Percentiles rank a stretch among this genome's conserved stretches.
Evolutionary conservation across 257 asterid genomes (phyloP).

Genomic region (Cordia subcordata): DNA sequence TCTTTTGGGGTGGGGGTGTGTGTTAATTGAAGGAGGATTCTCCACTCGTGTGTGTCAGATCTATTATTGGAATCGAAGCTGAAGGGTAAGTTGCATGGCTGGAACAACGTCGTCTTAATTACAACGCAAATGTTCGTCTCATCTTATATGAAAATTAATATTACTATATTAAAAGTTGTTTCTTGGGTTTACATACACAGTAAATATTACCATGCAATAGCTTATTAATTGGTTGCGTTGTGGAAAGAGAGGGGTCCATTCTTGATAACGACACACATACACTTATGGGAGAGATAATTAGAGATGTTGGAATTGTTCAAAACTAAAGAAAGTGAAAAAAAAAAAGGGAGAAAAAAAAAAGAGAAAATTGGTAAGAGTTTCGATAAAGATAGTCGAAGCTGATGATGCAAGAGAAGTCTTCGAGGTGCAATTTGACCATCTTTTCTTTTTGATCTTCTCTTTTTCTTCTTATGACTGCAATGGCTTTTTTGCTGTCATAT

Average conservation of each 20-base stretch:
- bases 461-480: conserved; percentile 40
- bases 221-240: not conserved
- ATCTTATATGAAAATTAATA: not conserved
- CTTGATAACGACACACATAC: too few species aligned
- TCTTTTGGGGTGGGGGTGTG: too few species aligned
- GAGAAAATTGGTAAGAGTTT: conserved; percentile 44
- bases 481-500: conserved; percentile 87
- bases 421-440: conserved; percentile 96
- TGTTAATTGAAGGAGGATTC: not conserved
- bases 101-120: conserved; percentile 41
- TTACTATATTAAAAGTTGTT: not conserved
- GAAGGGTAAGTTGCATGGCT: conserved; percentile 59
- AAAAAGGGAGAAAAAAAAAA: conserved; percentile 1
- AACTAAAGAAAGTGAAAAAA: conserved; percentile 18
- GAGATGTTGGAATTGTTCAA: conserved; percentile 12
- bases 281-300: not conserved
- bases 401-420: conserved; percentile 75
- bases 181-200: not conserved
- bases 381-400: conserved; percentile 82
- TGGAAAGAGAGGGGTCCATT: not conserved
- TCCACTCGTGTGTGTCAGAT: conserved; percentile 77
- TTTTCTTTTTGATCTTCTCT: conserved; percentile 60
- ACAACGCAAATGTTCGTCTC: conserved; percentile 26
- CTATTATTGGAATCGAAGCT: conserved; percentile 38
- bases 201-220: not conserved